Conservation (phyloP, 2,329 filamentous ascomycete species). For the Aureobasidium sp. region DNA sequence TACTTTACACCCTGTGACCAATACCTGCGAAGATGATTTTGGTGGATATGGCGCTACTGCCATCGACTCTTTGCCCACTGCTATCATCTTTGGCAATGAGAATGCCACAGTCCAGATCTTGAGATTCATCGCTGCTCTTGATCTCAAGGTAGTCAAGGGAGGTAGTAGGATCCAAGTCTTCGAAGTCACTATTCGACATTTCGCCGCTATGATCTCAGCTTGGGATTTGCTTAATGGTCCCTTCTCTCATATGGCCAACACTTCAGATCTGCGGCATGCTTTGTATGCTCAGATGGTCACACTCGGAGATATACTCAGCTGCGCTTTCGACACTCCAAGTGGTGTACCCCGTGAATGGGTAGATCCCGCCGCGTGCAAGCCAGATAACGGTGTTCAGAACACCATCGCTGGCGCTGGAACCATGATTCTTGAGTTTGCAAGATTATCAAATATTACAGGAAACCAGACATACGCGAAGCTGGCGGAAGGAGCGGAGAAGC, state of each 20-base stretch:
- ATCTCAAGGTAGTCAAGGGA: conserved; percentile 19
- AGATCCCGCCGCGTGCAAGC: conserved; percentile 21
- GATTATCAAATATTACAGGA: conserved; percentile 25
- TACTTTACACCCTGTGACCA: conserved; percentile 25
- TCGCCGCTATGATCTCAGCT: conserved; percentile 24
- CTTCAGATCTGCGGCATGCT: conserved; percentile 16
- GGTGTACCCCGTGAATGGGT: conserved; percentile 25
- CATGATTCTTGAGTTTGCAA: conserved; percentile 23
- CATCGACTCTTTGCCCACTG: conserved; percentile 23
- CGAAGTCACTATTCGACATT: conserved; percentile 24
- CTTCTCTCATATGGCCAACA: conserved; percentile 19
- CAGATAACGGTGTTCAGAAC: conserved; percentile 22
- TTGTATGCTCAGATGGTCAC: conserved; percentile 22
- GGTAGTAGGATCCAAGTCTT: conserved; percentile 22
- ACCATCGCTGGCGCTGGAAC: conserved; percentile 22
- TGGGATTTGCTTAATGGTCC: conserved; percentile 24
- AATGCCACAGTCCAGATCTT: conserved; percentile 21
- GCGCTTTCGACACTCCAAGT: conserved; percentile 21
- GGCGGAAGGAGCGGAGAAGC: conserved; percentile 20
- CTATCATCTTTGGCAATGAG: conserved; percentile 23
- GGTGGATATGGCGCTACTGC: conserved; percentile 25
- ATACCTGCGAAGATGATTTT: conserved; percentile 25
- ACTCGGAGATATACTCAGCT: conserved; percentile 22
- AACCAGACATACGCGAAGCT: conserved; percentile 22
- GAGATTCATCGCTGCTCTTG: conserved; percentile 21